These are phyloP conservation scores for Cytospora leucostoma DNA, from an alignment of 2,329 filamentous ascomycete genomes.

Conservation along the genomic window DNA sequence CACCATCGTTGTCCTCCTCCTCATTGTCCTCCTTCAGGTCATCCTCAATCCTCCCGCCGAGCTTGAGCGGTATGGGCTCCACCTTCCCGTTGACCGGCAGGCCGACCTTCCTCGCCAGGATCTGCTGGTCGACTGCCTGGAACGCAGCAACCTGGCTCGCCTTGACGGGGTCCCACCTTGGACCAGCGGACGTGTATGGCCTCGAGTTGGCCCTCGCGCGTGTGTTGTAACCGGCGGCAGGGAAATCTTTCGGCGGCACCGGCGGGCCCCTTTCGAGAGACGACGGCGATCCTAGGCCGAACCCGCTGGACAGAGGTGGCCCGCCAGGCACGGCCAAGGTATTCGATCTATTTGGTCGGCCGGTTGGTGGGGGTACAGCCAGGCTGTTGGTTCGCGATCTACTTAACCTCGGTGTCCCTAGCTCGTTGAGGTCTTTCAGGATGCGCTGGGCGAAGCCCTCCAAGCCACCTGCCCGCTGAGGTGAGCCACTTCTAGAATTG, in stretches of 20 bases:
- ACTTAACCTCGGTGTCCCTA: constrained; percentile 54
- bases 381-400: constrained; percentile 56
- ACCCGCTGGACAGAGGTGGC: constrained; percentile 29
- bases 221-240: constrained; percentile 40
- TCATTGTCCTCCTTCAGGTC: constrained; percentile 24
- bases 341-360: constrained; percentile 50
- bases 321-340: constrained; percentile 41
- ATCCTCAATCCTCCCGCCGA: constrained; percentile 39
- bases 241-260: constrained; percentile 47
- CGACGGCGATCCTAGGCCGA: constrained; percentile 37
- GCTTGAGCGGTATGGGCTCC: constrained; percentile 50
- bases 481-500: constrained; percentile 52
- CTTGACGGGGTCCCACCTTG: constrained; percentile 39
- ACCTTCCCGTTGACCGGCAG: constrained; percentile 45
- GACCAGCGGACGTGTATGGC: constrained; percentile 44
- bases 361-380: not conserved
- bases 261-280: constrained; percentile 39
- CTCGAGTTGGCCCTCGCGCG: constrained; percentile 37
- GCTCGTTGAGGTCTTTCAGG: constrained; percentile 61
- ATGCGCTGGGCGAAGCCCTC: constrained; percentile 65
- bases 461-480: constrained; percentile 55
- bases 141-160: constrained; percentile 60
- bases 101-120: constrained; percentile 57
- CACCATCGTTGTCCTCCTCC: constrained; percentile 26
- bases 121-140: constrained; percentile 64